phyloP scores from a whole-genome alignment of 2,329 filamentous ascomycete genomes.

The Ophiosphaerella herpotricha region DNA sequence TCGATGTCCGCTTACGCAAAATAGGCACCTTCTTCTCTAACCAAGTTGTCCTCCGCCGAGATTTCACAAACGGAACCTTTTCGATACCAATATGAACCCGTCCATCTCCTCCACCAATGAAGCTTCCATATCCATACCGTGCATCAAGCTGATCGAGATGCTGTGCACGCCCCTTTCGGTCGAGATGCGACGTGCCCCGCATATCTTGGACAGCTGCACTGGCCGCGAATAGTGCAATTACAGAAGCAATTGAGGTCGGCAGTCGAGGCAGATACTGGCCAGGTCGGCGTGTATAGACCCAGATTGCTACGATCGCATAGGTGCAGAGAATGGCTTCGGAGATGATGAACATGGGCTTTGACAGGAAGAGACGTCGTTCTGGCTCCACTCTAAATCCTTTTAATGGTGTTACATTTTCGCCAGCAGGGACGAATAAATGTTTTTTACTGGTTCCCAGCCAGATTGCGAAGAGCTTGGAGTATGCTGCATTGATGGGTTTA shows the following conservation, averaged over 20 bases:
- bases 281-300: conserved; percentile 51
- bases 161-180: conserved; percentile 16
- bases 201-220: conserved; percentile 52
- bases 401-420: not conserved
- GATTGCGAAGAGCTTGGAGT: conserved; percentile 50
- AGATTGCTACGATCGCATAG: conserved; percentile 51
- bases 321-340: conserved; percentile 50
- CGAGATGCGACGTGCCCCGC: conserved; percentile 20
- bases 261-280: conserved; percentile 55
- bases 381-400: conserved; percentile 16
- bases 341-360: conserved; percentile 52
- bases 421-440: conserved; percentile 40
- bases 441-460: conserved; percentile 51
- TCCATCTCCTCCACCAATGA: conserved; percentile 52
- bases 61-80: conserved; percentile 46
- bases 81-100: conserved; percentile 59
- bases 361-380: conserved; percentile 57
- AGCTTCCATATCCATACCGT: conserved; percentile 57
- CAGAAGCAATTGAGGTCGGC: conserved; percentile 57
- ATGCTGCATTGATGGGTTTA: conserved; percentile 32
- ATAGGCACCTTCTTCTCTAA: conserved; percentile 14
- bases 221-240: conserved; percentile 55
- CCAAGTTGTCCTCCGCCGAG: conserved; percentile 18
- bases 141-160: conserved; percentile 21
- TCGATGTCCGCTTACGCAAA: conserved; percentile 9